Base-by-base conservation (phyloP, 495 filamentous ascomycete species). In the Podospora anserina region DNA sequence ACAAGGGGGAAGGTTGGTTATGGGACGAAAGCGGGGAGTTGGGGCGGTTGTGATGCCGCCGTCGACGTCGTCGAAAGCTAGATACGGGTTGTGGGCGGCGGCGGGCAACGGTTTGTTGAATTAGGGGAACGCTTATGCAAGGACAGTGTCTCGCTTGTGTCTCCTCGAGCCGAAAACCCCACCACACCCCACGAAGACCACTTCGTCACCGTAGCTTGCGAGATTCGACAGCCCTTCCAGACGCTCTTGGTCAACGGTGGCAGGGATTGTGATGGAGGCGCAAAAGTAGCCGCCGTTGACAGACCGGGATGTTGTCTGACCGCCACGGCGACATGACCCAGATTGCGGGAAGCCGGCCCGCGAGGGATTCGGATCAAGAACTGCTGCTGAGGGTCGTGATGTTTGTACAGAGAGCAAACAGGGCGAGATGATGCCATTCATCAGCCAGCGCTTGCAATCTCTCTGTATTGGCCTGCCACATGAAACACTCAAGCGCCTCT, bases 71-170 rank as follows among this genome's bases (percentile, higher is more conserved):
- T 19, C 18, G 55, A 20, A 26, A 6, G 55, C 23, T 15, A 19
- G n/a, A 18, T 5, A 58, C 55, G 55, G 55, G 55, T 58, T 58
- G 55, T 58, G 63, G 16, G 57, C 19, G 23, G 32, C 20, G 63
- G 58, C 59, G 63, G 68, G 26, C 28, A 64, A 4, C 55, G 23
- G 66, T 54, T 61, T 60, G 34, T 60, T 19, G 28, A n/a, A 11
- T 58, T 32, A 53, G 68, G 69, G 61, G 53, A 49, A 19, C 27
- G 61, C 54, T 65, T 19, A 67, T 67, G 65, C 69, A 67, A 61
- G 65, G 26, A 65, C 69, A 67, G 30, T 56, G 61, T 23, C 63
- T 69, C 68, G 68, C 68, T 70, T 70, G 68, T 19, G 53, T 59
- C 64, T 26, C 19, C 23, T 5, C 11, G 60, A 26, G n/a, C 23